Conservation (phyloP, 2,329 filamentous ascomycete genomes). For the Xylaria sp. region DNA sequence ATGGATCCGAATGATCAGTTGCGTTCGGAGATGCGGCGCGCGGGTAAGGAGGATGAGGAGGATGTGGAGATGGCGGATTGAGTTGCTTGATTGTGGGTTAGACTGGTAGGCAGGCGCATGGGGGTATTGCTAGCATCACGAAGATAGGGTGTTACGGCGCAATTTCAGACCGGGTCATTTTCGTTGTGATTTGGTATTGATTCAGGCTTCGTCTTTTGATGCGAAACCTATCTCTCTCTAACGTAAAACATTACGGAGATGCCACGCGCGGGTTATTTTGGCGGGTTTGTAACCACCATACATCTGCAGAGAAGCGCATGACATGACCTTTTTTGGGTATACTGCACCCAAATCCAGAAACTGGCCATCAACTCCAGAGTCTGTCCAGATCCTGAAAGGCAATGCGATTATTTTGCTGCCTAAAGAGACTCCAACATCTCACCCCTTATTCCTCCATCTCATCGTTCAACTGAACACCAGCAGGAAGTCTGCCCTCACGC, state of each 20-base stretch:
- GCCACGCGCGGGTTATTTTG: background rate
- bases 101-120: background rate
- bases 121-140: background rate
- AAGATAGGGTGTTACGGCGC: background rate
- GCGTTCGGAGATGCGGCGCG: constrained; percentile 50
- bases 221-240: background rate
- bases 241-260: background rate
- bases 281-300: background rate
- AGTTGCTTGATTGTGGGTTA: constrained; percentile 7
- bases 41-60: constrained; percentile 30
- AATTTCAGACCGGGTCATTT: background rate
- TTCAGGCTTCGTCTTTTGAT: background rate
- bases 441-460: constrained; percentile 57
- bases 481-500: constrained; percentile 79
- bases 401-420: no score
- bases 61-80: constrained; percentile 59
- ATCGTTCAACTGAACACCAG: constrained; percentile 52
- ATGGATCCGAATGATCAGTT: constrained; percentile 49
- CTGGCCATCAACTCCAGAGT: constrained; percentile 8
- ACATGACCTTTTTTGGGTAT: constrained; percentile 27
- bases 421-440: background rate
- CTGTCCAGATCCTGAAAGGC: background rate
- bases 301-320: constrained; percentile 4
- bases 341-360: constrained; percentile 22
- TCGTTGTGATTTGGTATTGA: background rate